These are phyloP conservation scores for Shiraia sp. DNA, from an alignment of 2,329 filamentous ascomycete species.

Conservation along the genomic window DNA sequence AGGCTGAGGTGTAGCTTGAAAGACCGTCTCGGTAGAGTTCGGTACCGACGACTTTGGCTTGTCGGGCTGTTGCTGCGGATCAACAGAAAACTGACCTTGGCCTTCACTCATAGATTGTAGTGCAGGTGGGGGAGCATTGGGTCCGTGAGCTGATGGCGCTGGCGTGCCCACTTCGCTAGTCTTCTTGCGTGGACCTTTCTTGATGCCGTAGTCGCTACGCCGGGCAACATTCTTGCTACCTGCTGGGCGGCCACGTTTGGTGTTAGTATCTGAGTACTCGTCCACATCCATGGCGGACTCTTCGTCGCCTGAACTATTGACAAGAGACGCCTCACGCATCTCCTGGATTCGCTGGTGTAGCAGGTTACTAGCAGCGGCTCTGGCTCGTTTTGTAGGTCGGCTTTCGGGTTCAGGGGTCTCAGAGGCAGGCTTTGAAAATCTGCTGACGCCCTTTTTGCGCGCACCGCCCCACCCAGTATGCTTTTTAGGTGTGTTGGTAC, in stretches of 20 bases:
- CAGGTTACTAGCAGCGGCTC: conserved; percentile 28
- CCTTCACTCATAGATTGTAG: conserved; percentile 44
- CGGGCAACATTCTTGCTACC: conserved; percentile 53
- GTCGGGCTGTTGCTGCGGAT: conserved; percentile 28
- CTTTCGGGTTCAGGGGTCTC: conserved; percentile 44
- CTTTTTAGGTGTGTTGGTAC: conserved; percentile 35
- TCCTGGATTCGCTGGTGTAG: conserved; percentile 52
- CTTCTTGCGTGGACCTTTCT: conserved; percentile 53
- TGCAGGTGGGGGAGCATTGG: conserved; percentile 30
- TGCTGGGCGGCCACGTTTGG: conserved; percentile 43
- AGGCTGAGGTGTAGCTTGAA: conserved; percentile 41
- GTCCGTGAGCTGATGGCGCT: conserved; percentile 23
- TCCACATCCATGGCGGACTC: conserved; percentile 37
- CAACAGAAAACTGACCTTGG: conserved; percentile 43
- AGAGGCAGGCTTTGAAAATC: conserved; percentile 33
- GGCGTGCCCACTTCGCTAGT: conserved; percentile 24
- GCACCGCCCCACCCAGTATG: conserved; percentile 45
- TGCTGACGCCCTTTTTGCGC: conserved; percentile 42
- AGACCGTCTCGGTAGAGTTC: conserved; percentile 39
- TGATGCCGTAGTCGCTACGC: conserved; percentile 53
- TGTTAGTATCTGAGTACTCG: conserved; percentile 23
- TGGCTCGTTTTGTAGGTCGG: conserved; percentile 33
- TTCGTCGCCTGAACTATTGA: conserved; percentile 42
- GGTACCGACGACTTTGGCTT: conserved; percentile 22
- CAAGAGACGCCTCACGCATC: conserved; percentile 49